Evolutionary conservation across 257 asterid genomes (phyloP).

Genomic region (Hygrophila difformis): DNA sequence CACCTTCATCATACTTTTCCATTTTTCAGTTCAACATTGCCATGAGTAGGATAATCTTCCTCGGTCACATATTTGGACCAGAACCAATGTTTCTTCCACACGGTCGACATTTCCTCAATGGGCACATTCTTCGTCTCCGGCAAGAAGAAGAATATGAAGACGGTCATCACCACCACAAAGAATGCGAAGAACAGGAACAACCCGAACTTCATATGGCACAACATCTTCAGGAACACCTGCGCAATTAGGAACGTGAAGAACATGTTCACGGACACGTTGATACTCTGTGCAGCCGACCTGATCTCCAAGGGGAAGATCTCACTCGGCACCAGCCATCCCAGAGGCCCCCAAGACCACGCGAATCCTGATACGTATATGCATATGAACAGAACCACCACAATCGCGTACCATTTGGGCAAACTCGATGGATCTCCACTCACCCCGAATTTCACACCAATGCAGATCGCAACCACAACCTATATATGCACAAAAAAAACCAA

Average conservation of each 20-base stretch:
- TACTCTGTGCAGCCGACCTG: slow-evolving; percentile 11
- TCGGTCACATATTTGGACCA: slow-evolving; percentile 2
- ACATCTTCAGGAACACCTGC: neutral
- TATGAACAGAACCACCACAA: neutral
- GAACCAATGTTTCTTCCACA: slow-evolving; percentile 7
- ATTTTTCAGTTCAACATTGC: neutral
- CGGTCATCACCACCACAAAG: slow-evolving; percentile 1
- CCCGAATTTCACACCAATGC: slow-evolving; percentile 2
- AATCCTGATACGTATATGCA: slow-evolving; percentile 13
- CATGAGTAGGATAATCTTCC: neutral
- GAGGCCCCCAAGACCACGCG: slow-evolving; percentile 16
- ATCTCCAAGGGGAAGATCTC: slow-evolving; percentile 15
- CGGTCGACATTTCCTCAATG: neutral
- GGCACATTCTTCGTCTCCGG: slow-evolving; percentile 12
- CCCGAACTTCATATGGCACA: slow-evolving; percentile 2
- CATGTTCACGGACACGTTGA: neutral
- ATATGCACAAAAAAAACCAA: neutral
- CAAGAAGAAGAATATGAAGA: neutral
- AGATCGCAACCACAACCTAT: neutral
- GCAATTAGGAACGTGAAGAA: neutral
- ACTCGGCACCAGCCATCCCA: slow-evolving; percentile 14
- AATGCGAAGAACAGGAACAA: slow-evolving; percentile 3
- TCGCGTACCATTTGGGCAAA: neutral
- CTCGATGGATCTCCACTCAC: neutral
- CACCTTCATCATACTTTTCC: no score